Evolutionary conservation across 108 stramenopile species (phyloP).

Genomic region (Nannochloropsis gaditana): DNA sequence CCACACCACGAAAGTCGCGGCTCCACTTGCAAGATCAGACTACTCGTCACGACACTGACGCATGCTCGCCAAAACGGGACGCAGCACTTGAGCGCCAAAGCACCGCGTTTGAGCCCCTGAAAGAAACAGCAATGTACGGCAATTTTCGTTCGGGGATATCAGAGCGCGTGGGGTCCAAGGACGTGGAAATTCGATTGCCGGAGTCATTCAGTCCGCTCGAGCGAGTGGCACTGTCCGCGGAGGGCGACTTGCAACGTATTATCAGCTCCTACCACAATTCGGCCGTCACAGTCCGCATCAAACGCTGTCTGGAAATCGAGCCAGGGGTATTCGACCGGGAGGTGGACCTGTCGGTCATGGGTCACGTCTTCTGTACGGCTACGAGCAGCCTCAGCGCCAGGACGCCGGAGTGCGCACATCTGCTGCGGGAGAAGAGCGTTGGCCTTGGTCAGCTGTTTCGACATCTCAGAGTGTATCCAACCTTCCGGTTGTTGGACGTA

Average conservation of each 20-base stretch:
- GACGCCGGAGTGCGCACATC: constrained; percentile 12
- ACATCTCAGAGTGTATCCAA: not conserved
- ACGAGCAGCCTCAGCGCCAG: not conserved
- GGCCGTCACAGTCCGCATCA: not conserved
- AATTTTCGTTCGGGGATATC: too few relatives aligned
- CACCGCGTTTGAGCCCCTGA: too few relatives aligned
- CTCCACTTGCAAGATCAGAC: too few relatives aligned
- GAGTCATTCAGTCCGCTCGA: constrained; percentile 3
- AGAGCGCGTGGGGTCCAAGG: not conserved
- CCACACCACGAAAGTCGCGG: too few relatives aligned
- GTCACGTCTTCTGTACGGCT: not conserved
- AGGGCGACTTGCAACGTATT: not conserved
- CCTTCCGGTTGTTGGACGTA: not conserved
- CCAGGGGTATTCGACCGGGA: not conserved
- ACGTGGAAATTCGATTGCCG: constrained; percentile 11
- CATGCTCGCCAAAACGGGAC: too few relatives aligned
- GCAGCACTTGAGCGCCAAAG: too few relatives aligned
- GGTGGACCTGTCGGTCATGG: not conserved
- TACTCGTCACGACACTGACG: too few relatives aligned
- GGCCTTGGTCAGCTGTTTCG: constrained; percentile 7
- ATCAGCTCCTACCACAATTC: not conserved
- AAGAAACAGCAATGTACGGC: too few relatives aligned
- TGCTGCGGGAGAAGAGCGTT: not conserved
- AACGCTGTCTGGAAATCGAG: not conserved
- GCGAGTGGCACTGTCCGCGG: not conserved